Conservation (phyloP, 2,329 filamentous ascomycete genomes). For the Stachybotrys chartarum region DNA sequence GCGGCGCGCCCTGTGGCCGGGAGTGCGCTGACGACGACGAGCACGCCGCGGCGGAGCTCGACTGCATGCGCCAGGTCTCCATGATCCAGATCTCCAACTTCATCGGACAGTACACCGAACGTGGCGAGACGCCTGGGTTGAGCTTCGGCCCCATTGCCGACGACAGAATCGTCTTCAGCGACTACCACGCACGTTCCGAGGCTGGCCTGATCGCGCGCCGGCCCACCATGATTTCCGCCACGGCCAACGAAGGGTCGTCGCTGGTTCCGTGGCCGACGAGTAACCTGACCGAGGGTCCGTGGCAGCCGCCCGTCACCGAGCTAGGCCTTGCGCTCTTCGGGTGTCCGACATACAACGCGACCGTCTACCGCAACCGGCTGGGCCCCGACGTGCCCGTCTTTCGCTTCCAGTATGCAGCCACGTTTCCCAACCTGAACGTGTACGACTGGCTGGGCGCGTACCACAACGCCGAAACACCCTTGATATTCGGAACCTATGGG, state of each 20-base stretch:
- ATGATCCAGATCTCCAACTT: constrained; percentile 21
- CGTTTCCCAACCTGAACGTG: constrained; percentile 31
- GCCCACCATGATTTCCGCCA: constrained; percentile 23
- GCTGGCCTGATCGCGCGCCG: constrained; percentile 15
- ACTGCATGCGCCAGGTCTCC: constrained; percentile 27
- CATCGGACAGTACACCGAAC: constrained; percentile 19
- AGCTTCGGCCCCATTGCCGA: constrained; percentile 19
- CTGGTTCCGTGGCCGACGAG: constrained; percentile 17
- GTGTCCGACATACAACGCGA: constrained; percentile 19
- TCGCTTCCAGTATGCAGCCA: constrained; percentile 31
- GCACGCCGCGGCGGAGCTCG: constrained; percentile 19
- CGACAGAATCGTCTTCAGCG: constrained; percentile 19
- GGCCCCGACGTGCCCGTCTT: constrained; percentile 22
- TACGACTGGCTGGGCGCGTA: constrained; percentile 33
- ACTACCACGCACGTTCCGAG: constrained; percentile 18
- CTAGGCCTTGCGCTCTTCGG: constrained; percentile 10
- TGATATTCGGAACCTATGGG: constrained; percentile 30
- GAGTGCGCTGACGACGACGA: constrained; percentile 1
- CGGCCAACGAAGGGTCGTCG: constrained; percentile 22
- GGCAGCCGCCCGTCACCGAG: constrained; percentile 7
- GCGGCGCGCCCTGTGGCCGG: constrained; percentile 14
- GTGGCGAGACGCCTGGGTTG: constrained; percentile 10
- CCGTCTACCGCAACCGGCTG: constrained; percentile 14
- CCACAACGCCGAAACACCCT: constrained; percentile 28
- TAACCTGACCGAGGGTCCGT: constrained; percentile 17